These are phyloP conservation scores for Podospora anserina DNA, from an alignment of 495 filamentous ascomycete species.

Conservation along the genomic window DNA sequence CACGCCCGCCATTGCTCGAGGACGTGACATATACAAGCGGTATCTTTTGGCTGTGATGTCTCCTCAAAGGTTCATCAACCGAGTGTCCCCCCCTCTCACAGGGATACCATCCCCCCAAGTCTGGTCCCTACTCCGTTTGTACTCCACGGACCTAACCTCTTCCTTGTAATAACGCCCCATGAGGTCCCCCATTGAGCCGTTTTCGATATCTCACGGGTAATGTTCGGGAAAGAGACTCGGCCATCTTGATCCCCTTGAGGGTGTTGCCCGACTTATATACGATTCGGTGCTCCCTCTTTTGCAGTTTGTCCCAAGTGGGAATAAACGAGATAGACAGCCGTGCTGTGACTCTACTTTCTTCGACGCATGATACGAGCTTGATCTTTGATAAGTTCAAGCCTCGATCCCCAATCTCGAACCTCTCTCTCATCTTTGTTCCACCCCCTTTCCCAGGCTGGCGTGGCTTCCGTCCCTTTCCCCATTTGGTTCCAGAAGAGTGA, in stretches of 20 bases:
- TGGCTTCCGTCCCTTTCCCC: background rate
- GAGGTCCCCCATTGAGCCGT: constrained; percentile 15
- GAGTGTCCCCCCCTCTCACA: constrained; percentile 7
- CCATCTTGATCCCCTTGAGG: background rate
- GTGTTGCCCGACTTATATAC: constrained; percentile 18
- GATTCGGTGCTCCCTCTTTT: constrained; percentile 8
- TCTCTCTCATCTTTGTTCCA: background rate
- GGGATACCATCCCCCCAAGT: constrained; percentile 9
- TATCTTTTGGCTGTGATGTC: constrained; percentile 16
- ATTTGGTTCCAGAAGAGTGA: background rate
- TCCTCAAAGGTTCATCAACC: constrained; percentile 5
- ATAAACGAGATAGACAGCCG: constrained; percentile 9
- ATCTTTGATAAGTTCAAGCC: background rate
- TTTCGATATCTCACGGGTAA: constrained; percentile 23
- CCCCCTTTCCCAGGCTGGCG: background rate
- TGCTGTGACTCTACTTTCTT: constrained; percentile 15
- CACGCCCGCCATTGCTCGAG: constrained; percentile 14
- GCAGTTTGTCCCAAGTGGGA: background rate
- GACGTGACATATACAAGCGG: constrained; percentile 16
- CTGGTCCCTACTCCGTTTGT: constrained; percentile 14
- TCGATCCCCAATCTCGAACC: background rate
- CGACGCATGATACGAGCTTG: background rate
- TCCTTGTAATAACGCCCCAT: constrained; percentile 3
- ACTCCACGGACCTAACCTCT: constrained; percentile 5
- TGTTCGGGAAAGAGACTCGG: constrained; percentile 17